phyloP scores from a whole-genome alignment of 164 flowering plant species.

The Umbilicus rupestris region DNA sequence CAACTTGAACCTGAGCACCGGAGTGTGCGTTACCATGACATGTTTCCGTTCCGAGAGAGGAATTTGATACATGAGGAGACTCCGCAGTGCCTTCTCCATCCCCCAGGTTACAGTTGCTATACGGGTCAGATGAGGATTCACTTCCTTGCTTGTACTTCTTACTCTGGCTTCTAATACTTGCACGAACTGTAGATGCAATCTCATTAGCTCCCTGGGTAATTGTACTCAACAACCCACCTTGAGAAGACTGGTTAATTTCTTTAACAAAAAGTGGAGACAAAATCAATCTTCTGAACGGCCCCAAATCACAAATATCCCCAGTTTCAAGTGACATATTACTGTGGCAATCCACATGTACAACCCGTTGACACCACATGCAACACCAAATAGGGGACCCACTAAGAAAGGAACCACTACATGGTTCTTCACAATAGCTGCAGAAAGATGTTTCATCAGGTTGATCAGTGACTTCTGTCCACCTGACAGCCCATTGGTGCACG shows the following conservation, averaged over 20 bases:
- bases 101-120: constrained; percentile 26
- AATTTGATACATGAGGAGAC: constrained; percentile 27
- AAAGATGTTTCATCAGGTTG: constrained; percentile 69
- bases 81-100: constrained; percentile 52
- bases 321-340: constrained; percentile 57
- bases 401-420: constrained; percentile 80
- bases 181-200: constrained; percentile 87
- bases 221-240: constrained; percentile 72
- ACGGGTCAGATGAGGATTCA: constrained; percentile 52
- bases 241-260: constrained; percentile 34
- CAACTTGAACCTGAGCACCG: constrained; percentile 20
- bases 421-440: constrained; percentile 90
- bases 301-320: constrained; percentile 90
- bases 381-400: constrained; percentile 98
- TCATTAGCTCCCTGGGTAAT: constrained; percentile 96
- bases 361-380: constrained; percentile 96
- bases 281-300: constrained; percentile 73
- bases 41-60: constrained; percentile 28
- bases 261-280: constrained; percentile 80
- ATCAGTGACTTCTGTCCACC: constrained; percentile 79
- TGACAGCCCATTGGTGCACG: constrained; percentile 89
- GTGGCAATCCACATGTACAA: constrained; percentile 95
- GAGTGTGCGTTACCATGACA: constrained; percentile 30
- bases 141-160: constrained; percentile 59
- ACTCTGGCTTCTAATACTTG: constrained; percentile 62